These are phyloP conservation scores for Fusarium sp. DNA, from an alignment of 2,329 filamentous ascomycete genomes.

Conservation along the genomic window DNA sequence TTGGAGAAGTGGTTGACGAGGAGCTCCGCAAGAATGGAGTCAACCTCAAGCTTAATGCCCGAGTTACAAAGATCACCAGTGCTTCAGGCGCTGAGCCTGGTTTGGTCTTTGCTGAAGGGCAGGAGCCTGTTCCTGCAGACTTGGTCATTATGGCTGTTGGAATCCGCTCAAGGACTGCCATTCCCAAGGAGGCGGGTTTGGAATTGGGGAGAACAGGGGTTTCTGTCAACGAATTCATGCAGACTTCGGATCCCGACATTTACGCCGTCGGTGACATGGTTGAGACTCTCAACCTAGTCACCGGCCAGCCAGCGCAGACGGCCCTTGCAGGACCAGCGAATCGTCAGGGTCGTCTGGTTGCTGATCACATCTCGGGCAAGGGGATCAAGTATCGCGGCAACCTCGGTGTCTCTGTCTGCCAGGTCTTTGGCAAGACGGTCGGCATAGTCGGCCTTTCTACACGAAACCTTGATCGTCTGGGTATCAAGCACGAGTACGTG, in stretches of 20 bases:
- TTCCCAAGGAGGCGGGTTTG: constrained; percentile 6
- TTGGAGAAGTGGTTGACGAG: constrained; percentile 6
- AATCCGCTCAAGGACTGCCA: constrained; percentile 2
- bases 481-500: constrained; percentile 7
- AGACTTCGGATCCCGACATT: constrained; percentile 13
- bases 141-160: constrained; percentile 13
- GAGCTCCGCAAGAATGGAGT: constrained; percentile 12
- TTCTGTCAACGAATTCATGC: constrained; percentile 16
- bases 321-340: constrained; percentile 17
- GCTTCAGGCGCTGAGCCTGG: not conserved
- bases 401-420: constrained; percentile 8
- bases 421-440: constrained; percentile 11
- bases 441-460: constrained; percentile 13
- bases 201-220: constrained; percentile 5
- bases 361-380: constrained; percentile 12
- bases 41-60: constrained; percentile 1
- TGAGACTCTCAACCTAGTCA: constrained; percentile 9
- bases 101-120: not conserved
- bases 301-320: not conserved
- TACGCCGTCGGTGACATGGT: constrained; percentile 24
- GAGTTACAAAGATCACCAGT: not conserved
- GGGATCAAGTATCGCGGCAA: constrained; percentile 14
- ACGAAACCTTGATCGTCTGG: constrained; percentile 4
- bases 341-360: constrained; percentile 16
- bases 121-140: constrained; percentile 4